Conservation (phyloP, 768 basidiomycete species). For the Pleurotus djamor region DNA sequence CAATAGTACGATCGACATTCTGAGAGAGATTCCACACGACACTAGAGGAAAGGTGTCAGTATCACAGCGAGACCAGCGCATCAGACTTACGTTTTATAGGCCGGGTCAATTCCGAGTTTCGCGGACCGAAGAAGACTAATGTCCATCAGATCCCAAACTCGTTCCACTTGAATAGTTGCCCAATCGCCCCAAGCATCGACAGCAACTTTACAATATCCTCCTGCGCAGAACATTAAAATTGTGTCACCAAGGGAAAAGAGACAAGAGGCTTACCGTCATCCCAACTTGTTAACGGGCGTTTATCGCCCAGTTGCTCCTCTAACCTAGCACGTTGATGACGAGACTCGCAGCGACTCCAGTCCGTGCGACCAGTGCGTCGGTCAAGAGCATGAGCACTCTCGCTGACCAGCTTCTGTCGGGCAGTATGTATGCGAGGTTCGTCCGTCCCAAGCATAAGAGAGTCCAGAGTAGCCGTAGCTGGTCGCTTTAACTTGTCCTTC, state of each 20-base stretch:
- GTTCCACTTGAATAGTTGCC: conserved; percentile 89
- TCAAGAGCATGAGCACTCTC: conserved; percentile 65
- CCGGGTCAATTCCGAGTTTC: conserved; percentile 77
- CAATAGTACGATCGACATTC: conserved; percentile 91
- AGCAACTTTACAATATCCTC: conserved; percentile 79
- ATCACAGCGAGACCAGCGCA: conserved; percentile 1
- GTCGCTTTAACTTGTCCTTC: conserved; percentile 64
- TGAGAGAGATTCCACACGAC: conserved; percentile 96
- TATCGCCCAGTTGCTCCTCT: conserved; percentile 78
- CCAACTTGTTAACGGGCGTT: conserved; percentile 90
- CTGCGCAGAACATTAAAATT: conserved; percentile 29
- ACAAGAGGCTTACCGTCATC: conserved; percentile 64
- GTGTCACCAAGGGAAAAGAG: background rate
- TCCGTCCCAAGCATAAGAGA: conserved; percentile 90
- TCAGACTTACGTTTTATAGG: conserved; percentile 77
- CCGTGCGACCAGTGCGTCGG: conserved; percentile 69
- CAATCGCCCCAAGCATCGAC: conserved; percentile 95
- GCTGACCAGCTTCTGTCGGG: conserved; percentile 79
- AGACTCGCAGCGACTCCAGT: conserved; percentile 92
- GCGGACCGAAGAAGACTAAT: conserved; percentile 85
- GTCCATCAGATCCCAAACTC: conserved; percentile 95
- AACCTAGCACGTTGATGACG: conserved; percentile 86
- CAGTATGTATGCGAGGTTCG: conserved; percentile 88
- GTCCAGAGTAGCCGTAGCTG: conserved; percentile 87
- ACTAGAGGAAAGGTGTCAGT: conserved; percentile 32